phyloP scores from a whole-genome alignment of 2,329 filamentous ascomycete genomes.

The Colletotrichum tamarilloi region DNA sequence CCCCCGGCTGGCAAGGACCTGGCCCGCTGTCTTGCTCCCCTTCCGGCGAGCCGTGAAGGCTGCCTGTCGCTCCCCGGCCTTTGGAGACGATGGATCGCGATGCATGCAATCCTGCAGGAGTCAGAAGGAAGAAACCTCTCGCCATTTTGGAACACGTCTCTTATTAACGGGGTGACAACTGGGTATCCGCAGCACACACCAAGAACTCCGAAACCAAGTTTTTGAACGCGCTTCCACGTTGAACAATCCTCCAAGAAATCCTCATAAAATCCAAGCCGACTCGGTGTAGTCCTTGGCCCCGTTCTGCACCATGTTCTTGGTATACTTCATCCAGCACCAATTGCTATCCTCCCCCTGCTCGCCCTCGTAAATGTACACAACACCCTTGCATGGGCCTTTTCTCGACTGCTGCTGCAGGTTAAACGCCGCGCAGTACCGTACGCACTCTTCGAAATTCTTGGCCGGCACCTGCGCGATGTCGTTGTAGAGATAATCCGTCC shows the following conservation, averaged over 20 bases:
- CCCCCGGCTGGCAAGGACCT: too few relatives aligned
- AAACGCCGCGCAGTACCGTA: constrained; percentile 27
- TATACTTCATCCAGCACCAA: constrained; percentile 34
- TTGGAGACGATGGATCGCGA: neutral
- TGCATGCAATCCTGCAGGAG: neutral
- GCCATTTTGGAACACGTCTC: neutral
- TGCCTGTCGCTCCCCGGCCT: too few relatives aligned
- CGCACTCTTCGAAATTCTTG: constrained; percentile 27
- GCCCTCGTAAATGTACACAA: constrained; percentile 23
- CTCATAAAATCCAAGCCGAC: constrained; percentile 29
- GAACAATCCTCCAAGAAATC: too few relatives aligned
- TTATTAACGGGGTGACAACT: neutral
- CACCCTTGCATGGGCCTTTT: constrained; percentile 19
- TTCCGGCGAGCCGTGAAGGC: neutral
- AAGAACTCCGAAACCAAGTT: neutral
- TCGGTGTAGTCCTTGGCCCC: constrained; percentile 21
- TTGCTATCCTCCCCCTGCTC: constrained; percentile 14
- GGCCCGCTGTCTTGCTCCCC: too few relatives aligned
- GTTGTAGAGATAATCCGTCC: constrained; percentile 25
- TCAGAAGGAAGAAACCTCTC: neutral
- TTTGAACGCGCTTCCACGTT: too few relatives aligned
- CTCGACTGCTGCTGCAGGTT: constrained; percentile 25
- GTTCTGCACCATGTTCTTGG: constrained; percentile 18
- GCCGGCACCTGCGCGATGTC: constrained; percentile 29
- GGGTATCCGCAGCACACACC: constrained; percentile 1